These are phyloP conservation scores for Arachis hypogaea DNA, from an alignment of 306 rosid species.

Conservation along the genomic window DNA sequence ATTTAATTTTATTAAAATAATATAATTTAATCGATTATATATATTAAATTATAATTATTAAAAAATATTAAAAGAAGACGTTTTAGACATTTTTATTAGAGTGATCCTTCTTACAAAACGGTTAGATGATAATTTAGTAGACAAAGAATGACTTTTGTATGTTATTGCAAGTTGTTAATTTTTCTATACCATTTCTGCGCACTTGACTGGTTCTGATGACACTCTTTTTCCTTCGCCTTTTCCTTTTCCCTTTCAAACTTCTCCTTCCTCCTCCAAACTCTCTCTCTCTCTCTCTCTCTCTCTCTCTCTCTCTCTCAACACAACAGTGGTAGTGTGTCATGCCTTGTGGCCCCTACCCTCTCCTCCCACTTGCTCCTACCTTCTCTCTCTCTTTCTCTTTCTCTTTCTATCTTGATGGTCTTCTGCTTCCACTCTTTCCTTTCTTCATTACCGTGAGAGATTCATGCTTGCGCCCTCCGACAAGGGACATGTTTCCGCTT, in stretches of 20 bases:
- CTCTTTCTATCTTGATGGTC: slow-evolving; percentile 37
- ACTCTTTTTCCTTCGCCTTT: slow-evolving; percentile 39
- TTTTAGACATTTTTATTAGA: too few relatives aligned
- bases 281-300: slow-evolving; percentile 32
- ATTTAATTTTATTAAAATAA: too few relatives aligned
- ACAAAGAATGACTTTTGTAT: too few relatives aligned
- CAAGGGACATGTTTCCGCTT: slow-evolving; percentile 64
- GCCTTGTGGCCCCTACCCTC: slow-evolving; percentile 80
- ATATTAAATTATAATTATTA: too few relatives aligned
- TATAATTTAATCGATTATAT: too few relatives aligned
- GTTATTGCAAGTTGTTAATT: slow-evolving; percentile 49
- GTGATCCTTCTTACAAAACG: too few relatives aligned
- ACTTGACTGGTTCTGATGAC: slow-evolving; percentile 47
- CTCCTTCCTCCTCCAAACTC: background rate
- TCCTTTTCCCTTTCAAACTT: slow-evolving; percentile 30
- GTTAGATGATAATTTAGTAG: too few relatives aligned
- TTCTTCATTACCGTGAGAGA: slow-evolving; percentile 43
- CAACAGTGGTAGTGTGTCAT: slow-evolving; percentile 64
- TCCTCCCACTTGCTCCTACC: slow-evolving; percentile 71
- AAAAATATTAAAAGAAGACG: too few relatives aligned
- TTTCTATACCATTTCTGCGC: slow-evolving; percentile 44
- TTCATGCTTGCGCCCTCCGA: slow-evolving; percentile 72
- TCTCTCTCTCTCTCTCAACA: slow-evolving; percentile 38
- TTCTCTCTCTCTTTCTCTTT: slow-evolving; percentile 45
- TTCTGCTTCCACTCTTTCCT: slow-evolving; percentile 48